These are phyloP conservation scores for Echium plantagineum DNA, from an alignment of 257 asterid species.

Conservation along the genomic window DNA sequence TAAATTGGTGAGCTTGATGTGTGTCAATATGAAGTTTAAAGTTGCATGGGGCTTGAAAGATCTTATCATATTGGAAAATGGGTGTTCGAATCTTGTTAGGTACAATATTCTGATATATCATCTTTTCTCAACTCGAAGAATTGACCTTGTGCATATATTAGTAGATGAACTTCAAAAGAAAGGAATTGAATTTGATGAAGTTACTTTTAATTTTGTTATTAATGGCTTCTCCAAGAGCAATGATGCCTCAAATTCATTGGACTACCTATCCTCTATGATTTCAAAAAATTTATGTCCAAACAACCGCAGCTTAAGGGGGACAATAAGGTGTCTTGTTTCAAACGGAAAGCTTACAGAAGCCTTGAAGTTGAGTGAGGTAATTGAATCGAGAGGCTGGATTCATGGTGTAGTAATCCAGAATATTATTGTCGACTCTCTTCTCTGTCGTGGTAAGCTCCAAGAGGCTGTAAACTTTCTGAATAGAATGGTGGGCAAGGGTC, in stretches of 20 bases:
- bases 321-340: conserved; percentile 34
- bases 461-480: conserved; percentile 50
- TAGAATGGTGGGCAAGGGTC: conserved; percentile 29
- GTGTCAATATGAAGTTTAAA: conserved; percentile 26
- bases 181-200: conserved; percentile 40
- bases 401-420: conserved; percentile 46
- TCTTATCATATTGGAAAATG: conserved; percentile 28
- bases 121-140: conserved; percentile 26
- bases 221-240: conserved; percentile 36
- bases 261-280: conserved; percentile 44
- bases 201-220: conserved; percentile 39
- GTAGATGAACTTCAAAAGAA: conserved; percentile 25
- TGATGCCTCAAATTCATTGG: conserved; percentile 25
- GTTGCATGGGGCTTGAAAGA: conserved; percentile 43
- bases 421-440: conserved; percentile 32
- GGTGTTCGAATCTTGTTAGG: conserved; percentile 28
- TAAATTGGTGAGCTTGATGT: conserved; percentile 29
- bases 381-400: conserved; percentile 56
- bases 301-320: conserved; percentile 43
- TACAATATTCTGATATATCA: conserved; percentile 47
- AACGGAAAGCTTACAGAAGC: conserved; percentile 31
- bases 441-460: conserved; percentile 21
- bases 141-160: conserved; percentile 21
- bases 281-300: conserved; percentile 43
- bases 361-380: conserved; percentile 48